phyloP scores from a whole-genome alignment of 345 rosid species.

The Brassica napus region Da-Ae NC_063434.1:1238501-1239000 shows the following conservation, averaged over 20 bases:
- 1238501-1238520: constrained; percentile 70
- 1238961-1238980: constrained; percentile 92
- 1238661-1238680: not conserved
- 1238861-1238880: constrained; percentile 15
- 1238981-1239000: constrained; percentile 92
- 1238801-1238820: constrained; percentile 84
- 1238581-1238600: constrained; percentile 48
- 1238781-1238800: constrained; percentile 90
- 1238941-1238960: constrained; percentile 96
- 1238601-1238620: constrained; percentile 64
- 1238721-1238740: constrained; percentile 91
- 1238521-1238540: constrained; percentile 60
- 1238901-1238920: constrained; percentile 54
- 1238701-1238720: constrained; percentile 85
- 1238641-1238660: not conserved
- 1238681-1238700: constrained; percentile 32
- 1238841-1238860: constrained; percentile 15
- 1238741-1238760: constrained; percentile 86
- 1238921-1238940: constrained; percentile 80
- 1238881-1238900: constrained; percentile 14
- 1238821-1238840: constrained; percentile 93
- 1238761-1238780: constrained; percentile 98
- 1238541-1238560: constrained; percentile 32
- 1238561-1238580: constrained; percentile 54
- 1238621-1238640: not conserved